phyloP scores from a whole-genome alignment of 2,329 filamentous ascomycete genomes.

The Pleoardoris graminearum region DNA sequence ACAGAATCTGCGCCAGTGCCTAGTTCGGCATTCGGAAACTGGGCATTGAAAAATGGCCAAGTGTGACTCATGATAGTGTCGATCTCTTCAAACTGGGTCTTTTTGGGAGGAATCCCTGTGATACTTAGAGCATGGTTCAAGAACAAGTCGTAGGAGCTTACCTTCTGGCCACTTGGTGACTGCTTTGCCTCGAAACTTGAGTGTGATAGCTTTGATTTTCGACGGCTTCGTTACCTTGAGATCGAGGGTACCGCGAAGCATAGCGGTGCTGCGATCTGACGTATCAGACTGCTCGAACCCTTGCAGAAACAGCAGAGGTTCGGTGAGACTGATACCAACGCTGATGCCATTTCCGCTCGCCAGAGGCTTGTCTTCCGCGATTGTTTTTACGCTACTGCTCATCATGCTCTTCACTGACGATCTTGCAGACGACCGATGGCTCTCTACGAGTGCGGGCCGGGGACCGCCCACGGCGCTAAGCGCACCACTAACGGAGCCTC shows the following conservation, averaged over 20 bases:
- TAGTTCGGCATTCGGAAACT: slow-evolving; percentile 61
- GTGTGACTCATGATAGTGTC: slow-evolving; percentile 86
- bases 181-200: slow-evolving; percentile 83
- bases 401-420: slow-evolving; percentile 39
- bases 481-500: slow-evolving; percentile 44
- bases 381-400: slow-evolving; percentile 34
- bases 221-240: slow-evolving; percentile 83
- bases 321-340: slow-evolving; percentile 74
- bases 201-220: slow-evolving; percentile 87
- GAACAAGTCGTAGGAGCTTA: slow-evolving; percentile 25
- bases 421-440: slow-evolving; percentile 44
- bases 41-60: slow-evolving; percentile 88
- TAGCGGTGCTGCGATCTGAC: slow-evolving; percentile 70
- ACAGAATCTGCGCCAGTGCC: slow-evolving; percentile 67
- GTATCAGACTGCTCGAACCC: slow-evolving; percentile 74
- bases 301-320: slow-evolving; percentile 78
- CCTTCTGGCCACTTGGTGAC: slow-evolving; percentile 95
- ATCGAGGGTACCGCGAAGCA: slow-evolving; percentile 82
- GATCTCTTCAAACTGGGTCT: slow-evolving; percentile 80
- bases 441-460: slow-evolving; percentile 48
- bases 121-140: slow-evolving; percentile 10
- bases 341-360: slow-evolving; percentile 75
- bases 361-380: slow-evolving; percentile 67
- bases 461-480: slow-evolving; percentile 43
- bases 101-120: slow-evolving; percentile 79